A percentile compares a stretch with the other conserved stretches of the same genome.
Conservation (phyloP, 495 filamentous ascomycete species). For the Parmelia sp. region DNA sequence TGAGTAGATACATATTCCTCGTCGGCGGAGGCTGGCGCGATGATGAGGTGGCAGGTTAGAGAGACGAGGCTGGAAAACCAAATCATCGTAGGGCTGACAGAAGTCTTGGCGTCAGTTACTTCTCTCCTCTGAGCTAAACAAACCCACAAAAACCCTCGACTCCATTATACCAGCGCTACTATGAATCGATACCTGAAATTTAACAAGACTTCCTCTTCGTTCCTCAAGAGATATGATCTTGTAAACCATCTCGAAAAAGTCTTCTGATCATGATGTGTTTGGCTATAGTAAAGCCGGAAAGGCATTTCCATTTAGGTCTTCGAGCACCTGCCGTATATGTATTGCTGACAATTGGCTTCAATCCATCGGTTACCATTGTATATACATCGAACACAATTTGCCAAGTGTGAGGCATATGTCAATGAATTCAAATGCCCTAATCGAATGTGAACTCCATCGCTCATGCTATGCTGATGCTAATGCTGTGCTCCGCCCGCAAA, state of each 20-base stretch:
- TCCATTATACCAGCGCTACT: too few relatives aligned
- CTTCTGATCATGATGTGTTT: background rate
- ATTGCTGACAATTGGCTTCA: background rate
- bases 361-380: background rate
- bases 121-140: background rate
- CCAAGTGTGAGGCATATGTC: conserved; percentile 12
- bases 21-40: conserved; percentile 14
- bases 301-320: background rate
- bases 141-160: too few relatives aligned
- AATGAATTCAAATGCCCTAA: background rate
- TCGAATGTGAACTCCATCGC: conserved; percentile 17
- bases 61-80: conserved; percentile 9
- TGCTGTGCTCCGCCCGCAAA: conserved; percentile 1
- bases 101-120: background rate
- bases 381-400: conserved; percentile 2
- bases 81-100: conserved; percentile 8
- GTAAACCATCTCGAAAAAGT: background rate
- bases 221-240: background rate
- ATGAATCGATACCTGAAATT: too few relatives aligned
- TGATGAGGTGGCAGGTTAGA: conserved; percentile 15
- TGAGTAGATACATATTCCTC: conserved; percentile 10
- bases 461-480: conserved; percentile 14
- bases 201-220: too few relatives aligned
- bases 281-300: background rate
- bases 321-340: background rate